These are phyloP conservation scores for Nakazawaea wyomingensis DNA, from an alignment of 805 yeast species.

Conservation along the genomic window DNA sequence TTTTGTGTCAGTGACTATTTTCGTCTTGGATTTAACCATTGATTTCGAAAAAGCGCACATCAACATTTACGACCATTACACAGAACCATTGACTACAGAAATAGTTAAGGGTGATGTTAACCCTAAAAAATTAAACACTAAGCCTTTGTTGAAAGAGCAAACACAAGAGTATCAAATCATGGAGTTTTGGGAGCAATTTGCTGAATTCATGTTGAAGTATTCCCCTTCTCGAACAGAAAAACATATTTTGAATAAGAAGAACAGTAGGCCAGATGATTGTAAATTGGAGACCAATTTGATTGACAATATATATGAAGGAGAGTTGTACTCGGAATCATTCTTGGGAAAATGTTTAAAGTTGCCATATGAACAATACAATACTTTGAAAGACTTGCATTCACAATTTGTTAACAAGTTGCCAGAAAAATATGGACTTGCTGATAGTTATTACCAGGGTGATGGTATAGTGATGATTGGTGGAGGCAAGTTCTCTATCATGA, in stretches of 20 bases:
- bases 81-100: neutral
- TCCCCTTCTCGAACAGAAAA: neutral
- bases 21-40: conserved; percentile 1
- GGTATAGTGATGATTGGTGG: conserved; percentile 75
- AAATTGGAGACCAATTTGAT: conserved; percentile 9
- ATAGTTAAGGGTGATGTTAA: conserved; percentile 3
- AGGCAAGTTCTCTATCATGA: conserved; percentile 60
- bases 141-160: neutral
- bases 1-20: neutral
- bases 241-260: neutral
- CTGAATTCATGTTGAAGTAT: conserved; percentile 1
- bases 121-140: neutral
- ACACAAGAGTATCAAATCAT: conserved; percentile 1
- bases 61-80: neutral
- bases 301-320: conserved; percentile 8
- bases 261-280: conserved; percentile 3
- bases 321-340: conserved; percentile 6
- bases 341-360: conserved; percentile 6
- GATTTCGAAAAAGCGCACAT: neutral
- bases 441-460: conserved; percentile 37
- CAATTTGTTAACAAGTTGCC: conserved; percentile 40
- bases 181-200: conserved; percentile 3
- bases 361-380: conserved; percentile 5
- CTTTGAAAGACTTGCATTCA: conserved; percentile 41
- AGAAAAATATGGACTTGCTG: conserved; percentile 24